Evolutionary conservation across 192 early-diverging fungal genomes (phyloP).

Genomic region (Gryganskiella cystojenkinii): DNA sequence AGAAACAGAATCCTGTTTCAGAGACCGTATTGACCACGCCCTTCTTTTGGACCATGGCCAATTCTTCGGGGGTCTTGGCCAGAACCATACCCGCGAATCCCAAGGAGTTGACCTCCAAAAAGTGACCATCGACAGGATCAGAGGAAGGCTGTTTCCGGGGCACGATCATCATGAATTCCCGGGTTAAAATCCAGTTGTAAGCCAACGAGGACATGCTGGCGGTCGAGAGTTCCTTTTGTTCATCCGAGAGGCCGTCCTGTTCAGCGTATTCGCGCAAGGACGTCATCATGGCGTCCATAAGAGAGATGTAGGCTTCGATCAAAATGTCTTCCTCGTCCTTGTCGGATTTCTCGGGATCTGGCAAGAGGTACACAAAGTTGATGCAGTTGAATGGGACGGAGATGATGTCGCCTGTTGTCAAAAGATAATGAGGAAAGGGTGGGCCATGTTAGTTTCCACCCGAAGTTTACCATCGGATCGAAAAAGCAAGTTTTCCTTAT

Average conservation of each 20-base stretch:
- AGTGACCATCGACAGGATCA: constrained; percentile 8
- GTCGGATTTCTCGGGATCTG: constrained; percentile 15
- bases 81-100: constrained; percentile 64
- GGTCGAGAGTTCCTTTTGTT: constrained; percentile 9
- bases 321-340: constrained; percentile 58
- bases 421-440: too few species aligned
- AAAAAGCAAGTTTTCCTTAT: too few species aligned
- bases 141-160: constrained; percentile 54
- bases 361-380: constrained; percentile 52
- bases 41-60: constrained; percentile 39
- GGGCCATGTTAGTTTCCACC: too few species aligned
- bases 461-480: too few species aligned
- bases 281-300: constrained; percentile 61
- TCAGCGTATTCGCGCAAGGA: constrained; percentile 55
- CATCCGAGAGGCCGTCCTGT: constrained; percentile 9
- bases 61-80: constrained; percentile 53
- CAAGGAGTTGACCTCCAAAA: constrained; percentile 61
- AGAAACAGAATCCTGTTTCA: constrained; percentile 30
- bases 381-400: constrained; percentile 56
- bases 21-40: constrained; percentile 40
- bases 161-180: constrained; percentile 64
- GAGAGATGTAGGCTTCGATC: constrained; percentile 55
- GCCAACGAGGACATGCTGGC: constrained; percentile 26
- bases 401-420: constrained; percentile 65
- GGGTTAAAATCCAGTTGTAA: constrained; percentile 66